These are phyloP conservation scores for Aphanocladium album DNA, from an alignment of 2,329 filamentous ascomycete genomes.

Conservation along the genomic window DNA sequence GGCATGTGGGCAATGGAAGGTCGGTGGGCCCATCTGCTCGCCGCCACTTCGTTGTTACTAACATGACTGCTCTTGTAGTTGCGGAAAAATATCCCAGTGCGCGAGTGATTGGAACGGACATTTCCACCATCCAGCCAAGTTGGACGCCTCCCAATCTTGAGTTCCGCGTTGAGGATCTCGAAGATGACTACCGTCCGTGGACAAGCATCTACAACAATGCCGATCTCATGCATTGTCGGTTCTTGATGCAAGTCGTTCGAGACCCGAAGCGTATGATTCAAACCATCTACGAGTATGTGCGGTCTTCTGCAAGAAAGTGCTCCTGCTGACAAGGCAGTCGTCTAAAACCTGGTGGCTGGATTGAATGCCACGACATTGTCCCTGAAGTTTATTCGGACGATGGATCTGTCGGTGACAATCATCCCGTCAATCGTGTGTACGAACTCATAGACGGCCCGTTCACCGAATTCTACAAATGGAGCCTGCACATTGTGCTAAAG, in stretches of 20 bases:
- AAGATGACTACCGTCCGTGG: conserved; percentile 31
- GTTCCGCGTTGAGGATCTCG: conserved; percentile 39
- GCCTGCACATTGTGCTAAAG: conserved; percentile 24
- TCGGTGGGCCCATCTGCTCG: conserved; percentile 21
- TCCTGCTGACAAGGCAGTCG: conserved; percentile 22
- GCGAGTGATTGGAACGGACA: conserved; percentile 40
- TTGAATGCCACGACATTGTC: conserved; percentile 34
- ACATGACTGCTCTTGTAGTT: conserved; percentile 28
- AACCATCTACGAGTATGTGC: conserved; percentile 38
- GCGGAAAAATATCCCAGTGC: conserved; percentile 42
- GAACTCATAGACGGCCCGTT: conserved; percentile 28
- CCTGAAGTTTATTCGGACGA: conserved; percentile 30
- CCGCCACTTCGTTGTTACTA: neutral
- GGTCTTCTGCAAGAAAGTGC: conserved; percentile 2
- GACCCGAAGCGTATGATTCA: conserved; percentile 45
- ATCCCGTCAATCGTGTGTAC: conserved; percentile 31
- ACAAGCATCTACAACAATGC: conserved; percentile 33
- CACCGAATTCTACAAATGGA: conserved; percentile 30
- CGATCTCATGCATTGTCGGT: conserved; percentile 51
- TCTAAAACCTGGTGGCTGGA: conserved; percentile 34
- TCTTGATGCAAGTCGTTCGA: conserved; percentile 45
- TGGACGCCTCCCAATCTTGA: conserved; percentile 53
- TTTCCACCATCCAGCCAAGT: conserved; percentile 39
- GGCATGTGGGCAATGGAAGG: conserved; percentile 53
- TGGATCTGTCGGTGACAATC: conserved; percentile 21